phyloP scores from a whole-genome alignment of 306 rosid genomes.

The Quercus parvula region DNA sequence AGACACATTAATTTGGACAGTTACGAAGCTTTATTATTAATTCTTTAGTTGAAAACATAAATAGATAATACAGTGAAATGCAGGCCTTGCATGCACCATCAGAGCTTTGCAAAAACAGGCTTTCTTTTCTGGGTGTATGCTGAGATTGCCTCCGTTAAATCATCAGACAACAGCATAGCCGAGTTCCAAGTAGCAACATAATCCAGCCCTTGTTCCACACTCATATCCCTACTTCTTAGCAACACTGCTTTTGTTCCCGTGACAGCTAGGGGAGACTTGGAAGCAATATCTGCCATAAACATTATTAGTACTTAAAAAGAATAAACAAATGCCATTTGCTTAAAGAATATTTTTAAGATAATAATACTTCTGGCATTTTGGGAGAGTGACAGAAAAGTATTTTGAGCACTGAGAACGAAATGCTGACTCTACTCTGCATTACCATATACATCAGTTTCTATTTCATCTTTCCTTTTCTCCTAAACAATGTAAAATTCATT shows the following conservation, averaged over 20 bases:
- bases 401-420: background rate
- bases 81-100: slow-evolving; percentile 7
- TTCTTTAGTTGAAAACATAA: background rate
- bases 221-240: slow-evolving; percentile 68
- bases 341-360: too few relatives aligned
- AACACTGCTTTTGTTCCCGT: slow-evolving; percentile 78
- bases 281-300: slow-evolving; percentile 51
- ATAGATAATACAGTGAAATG: background rate
- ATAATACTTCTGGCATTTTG: too few relatives aligned
- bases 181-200: slow-evolving; percentile 86
- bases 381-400: background rate
- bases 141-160: slow-evolving; percentile 55
- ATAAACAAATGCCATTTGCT: too few relatives aligned
- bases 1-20: background rate
- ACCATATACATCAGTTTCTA: background rate
- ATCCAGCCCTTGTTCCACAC: slow-evolving; percentile 75
- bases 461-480: background rate
- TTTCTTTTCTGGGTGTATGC: slow-evolving; percentile 56
- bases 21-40: background rate
- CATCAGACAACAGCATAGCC: slow-evolving; percentile 54
- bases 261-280: slow-evolving; percentile 72
- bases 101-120: slow-evolving; percentile 74
- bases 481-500: background rate
- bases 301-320: background rate
- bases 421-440: background rate